These are phyloP conservation scores for Tephrocybe sp. DNA, from an alignment of 768 basidiomycete genomes.

Conservation along the genomic window DNA sequence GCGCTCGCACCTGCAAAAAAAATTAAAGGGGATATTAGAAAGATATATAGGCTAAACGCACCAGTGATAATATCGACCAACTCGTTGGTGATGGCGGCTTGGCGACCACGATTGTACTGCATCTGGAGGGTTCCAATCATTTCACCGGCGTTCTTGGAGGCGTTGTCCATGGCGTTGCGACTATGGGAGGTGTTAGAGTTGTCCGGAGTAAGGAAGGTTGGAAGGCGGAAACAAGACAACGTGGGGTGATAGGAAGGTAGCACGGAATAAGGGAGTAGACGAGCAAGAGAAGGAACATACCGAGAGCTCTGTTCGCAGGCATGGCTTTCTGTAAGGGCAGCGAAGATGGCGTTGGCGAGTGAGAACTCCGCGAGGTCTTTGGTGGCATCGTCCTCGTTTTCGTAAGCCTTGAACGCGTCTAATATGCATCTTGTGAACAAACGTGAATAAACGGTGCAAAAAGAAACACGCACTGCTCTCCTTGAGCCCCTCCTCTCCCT, in stretches of 20 bases:
- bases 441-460: not conserved
- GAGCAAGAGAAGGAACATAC: conserved; percentile 38
- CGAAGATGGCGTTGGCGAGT: conserved; percentile 94
- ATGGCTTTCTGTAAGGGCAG: conserved; percentile 91
- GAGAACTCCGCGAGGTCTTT: conserved; percentile 95
- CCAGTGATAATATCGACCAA: conserved; percentile 91
- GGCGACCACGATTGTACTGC: conserved; percentile 98
- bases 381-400: conserved; percentile 96
- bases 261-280: conserved; percentile 1
- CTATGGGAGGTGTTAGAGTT: conserved; percentile 33
- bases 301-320: conserved; percentile 93
- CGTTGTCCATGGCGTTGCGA: conserved; percentile 99
- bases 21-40: not conserved
- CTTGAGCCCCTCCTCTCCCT: conserved; percentile 78
- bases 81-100: conserved; percentile 97
- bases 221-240: not conserved
- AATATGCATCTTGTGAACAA: not conserved
- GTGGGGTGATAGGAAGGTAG: not conserved
- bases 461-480: conserved; percentile 64
- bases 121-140: conserved; percentile 89
- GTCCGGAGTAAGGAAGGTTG: not conserved
- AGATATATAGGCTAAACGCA: conserved; percentile 31
- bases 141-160: conserved; percentile 96
- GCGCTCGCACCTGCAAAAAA: conserved; percentile 41
- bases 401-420: conserved; percentile 94